A percentile compares a stretch with the other conserved stretches of the same genome.
Conservation (phyloP, 495 filamentous ascomycete genomes). For the Penicillium pancosmium region DNA sequence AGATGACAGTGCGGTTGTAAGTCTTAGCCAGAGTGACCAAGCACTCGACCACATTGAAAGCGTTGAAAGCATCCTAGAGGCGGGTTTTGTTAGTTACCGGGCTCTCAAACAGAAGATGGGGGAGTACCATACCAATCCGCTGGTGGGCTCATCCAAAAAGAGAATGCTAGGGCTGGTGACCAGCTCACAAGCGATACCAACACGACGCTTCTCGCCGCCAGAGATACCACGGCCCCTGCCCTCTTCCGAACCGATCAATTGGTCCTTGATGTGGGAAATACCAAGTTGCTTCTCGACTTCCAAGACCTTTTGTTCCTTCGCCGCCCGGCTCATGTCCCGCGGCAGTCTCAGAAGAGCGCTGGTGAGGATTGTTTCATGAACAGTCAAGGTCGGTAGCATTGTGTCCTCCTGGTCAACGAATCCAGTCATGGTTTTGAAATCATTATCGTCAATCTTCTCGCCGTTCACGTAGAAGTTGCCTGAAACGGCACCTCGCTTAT, state of each 20-base stretch:
- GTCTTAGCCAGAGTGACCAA: slow-evolving; percentile 92
- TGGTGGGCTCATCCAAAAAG: slow-evolving; percentile 96
- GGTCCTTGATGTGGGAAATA: slow-evolving; percentile 88
- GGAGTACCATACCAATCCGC: slow-evolving; percentile 62
- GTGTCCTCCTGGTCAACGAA: slow-evolving; percentile 99
- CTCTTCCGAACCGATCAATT: slow-evolving; percentile 97
- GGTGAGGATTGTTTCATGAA: slow-evolving; percentile 96
- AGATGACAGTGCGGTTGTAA: slow-evolving; percentile 94
- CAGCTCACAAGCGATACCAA: slow-evolving; percentile 95
- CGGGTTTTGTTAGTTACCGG: slow-evolving; percentile 5
- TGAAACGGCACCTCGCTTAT: slow-evolving; percentile 79
- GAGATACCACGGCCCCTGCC: slow-evolving; percentile 93
- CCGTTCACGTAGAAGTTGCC: slow-evolving; percentile 95
- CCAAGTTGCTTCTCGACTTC: slow-evolving; percentile 96
- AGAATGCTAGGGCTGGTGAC: slow-evolving; percentile 97
- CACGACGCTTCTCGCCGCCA: slow-evolving; percentile 92
- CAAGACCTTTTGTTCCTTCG: slow-evolving; percentile 85
- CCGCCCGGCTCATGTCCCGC: slow-evolving; percentile 79
- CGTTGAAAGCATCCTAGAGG: slow-evolving; percentile 80
- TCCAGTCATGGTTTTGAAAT: slow-evolving; percentile 88
- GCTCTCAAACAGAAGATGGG: neutral
- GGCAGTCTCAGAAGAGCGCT: slow-evolving; percentile 90
- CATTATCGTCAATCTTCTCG: slow-evolving; percentile 79
- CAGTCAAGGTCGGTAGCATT: slow-evolving; percentile 94
- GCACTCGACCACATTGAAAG: slow-evolving; percentile 96